phyloP scores from a whole-genome alignment of 345 rosid species.

The Microthlaspi erraticum region DNA sequence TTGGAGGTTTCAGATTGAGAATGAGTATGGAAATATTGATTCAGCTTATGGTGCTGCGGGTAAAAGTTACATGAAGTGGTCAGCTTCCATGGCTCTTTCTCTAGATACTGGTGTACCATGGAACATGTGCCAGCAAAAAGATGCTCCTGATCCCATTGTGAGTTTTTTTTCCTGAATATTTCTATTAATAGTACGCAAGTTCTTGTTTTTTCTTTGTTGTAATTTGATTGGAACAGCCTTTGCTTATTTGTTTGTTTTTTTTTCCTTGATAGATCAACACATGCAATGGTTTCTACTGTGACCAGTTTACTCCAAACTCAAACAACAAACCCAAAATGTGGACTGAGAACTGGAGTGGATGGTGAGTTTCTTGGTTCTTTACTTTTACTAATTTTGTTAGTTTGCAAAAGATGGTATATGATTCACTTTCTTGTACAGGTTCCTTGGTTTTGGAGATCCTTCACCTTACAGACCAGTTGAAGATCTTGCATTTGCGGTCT shows the following conservation, averaged over 20 bases:
- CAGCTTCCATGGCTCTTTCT: conserved; percentile 90
- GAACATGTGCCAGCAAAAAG: conserved; percentile 96
- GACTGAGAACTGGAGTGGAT: conserved; percentile 99
- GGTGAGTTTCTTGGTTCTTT: conserved; percentile 52
- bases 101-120: conserved; percentile 93
- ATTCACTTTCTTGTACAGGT: conserved; percentile 53
- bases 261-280: conserved; percentile 73
- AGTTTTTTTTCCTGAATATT: conserved; percentile 44
- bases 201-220: too few species aligned
- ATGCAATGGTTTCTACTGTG: conserved; percentile 97
- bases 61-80: conserved; percentile 80
- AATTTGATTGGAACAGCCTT: conserved; percentile 12
- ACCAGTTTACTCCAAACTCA: conserved; percentile 94
- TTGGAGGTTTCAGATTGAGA: conserved; percentile 72
- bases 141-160: conserved; percentile 96
- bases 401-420: conserved; percentile 23
- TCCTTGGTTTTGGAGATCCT: conserved; percentile 76
- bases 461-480: conserved; percentile 87
- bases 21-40: conserved; percentile 88
- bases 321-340: conserved; percentile 86
- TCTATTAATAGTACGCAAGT: conserved; percentile 11
- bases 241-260: conserved; percentile 6
- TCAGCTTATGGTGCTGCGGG: conserved; percentile 73
- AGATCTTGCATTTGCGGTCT: conserved; percentile 94
- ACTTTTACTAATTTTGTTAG: conserved; percentile 3